Conservation (phyloP, 2,329 filamentous ascomycete species). For the Coniochaeta sp. region DNA sequence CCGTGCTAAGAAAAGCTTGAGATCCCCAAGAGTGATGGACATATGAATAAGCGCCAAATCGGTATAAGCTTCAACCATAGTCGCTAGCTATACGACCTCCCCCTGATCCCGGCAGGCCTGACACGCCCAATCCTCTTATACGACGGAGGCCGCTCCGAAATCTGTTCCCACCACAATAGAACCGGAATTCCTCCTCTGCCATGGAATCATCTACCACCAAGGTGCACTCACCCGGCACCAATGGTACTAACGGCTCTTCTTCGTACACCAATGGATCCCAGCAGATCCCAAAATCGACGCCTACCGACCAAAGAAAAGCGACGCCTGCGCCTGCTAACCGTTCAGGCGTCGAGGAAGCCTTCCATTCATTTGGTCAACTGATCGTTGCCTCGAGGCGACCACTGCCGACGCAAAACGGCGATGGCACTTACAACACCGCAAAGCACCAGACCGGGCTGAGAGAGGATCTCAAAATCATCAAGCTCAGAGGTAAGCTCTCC, state of each 20-base stretch:
- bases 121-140: no score
- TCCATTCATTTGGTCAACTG: constrained; percentile 26
- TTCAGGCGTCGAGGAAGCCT: constrained; percentile 24
- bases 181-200: not conserved
- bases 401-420: constrained; percentile 54
- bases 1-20: no score
- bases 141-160: no score
- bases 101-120: no score
- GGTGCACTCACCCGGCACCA: constrained; percentile 2
- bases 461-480: constrained; percentile 51
- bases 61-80: no score
- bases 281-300: no score
- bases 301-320: no score
- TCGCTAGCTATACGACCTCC: no score
- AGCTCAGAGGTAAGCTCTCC: constrained; percentile 31
- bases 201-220: not conserved
- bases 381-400: constrained; percentile 49
- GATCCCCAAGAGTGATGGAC: no score
- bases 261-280: not conserved
- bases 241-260: not conserved
- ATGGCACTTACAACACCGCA: constrained; percentile 49
- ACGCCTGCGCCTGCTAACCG: constrained; percentile 21
- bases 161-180: no score
- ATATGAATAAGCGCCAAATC: no score
- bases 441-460: constrained; percentile 43